Base-by-base conservation (phyloP, 306 rosid species). In the Cucurbita argyrosperma region DNA sequence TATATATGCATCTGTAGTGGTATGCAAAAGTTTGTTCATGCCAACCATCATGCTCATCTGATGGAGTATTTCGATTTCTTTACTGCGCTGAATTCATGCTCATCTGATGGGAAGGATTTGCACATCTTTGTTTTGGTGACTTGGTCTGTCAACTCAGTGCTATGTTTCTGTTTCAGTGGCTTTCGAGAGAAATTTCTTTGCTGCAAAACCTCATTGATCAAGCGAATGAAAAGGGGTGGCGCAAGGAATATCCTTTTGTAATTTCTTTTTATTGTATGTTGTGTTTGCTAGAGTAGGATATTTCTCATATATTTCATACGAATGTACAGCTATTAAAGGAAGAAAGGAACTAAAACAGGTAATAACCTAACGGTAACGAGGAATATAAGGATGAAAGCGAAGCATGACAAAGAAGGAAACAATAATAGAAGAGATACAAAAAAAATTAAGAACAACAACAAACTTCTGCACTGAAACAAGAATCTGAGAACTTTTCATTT, bases 181-280 rank as follows among this genome's bases (percentile, higher is more conserved):
- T 92, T 53, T 82, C 77, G 26, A 83, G 84, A 76, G 96, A 88
- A 83, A 84, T 92, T 30, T 58, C 73, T 45, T 43, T 77, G 35
- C 77, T 92, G 55, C 80, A 86, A 77, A 85, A 87, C 76, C 91
- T 79, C 38, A 92, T 88, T 65, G 96, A 90, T 68, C 88, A 88
- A 74, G 89, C 91, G 37, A 92, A 90, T 76, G 98, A 92, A 69
- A 92, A 88, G 87, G 98, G 98, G 10, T 84, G 92, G 96, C 96
- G 96, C 37, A 84, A 79, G 85, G 98, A 92, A 92, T 92, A 92
- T 92, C 98, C 98, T 92, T 84, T 78, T 37, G 79, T 74, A 71
- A 74, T 76, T 63, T 40, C 19, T 77, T 71, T 51, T 13, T 35
- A 30, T 71, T 71, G 61, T 71, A 14, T 50, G 54, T 50, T 50